phyloP scores from a whole-genome alignment of 805 yeast genomes.

The Hanseniaspora thailandica region DNA sequence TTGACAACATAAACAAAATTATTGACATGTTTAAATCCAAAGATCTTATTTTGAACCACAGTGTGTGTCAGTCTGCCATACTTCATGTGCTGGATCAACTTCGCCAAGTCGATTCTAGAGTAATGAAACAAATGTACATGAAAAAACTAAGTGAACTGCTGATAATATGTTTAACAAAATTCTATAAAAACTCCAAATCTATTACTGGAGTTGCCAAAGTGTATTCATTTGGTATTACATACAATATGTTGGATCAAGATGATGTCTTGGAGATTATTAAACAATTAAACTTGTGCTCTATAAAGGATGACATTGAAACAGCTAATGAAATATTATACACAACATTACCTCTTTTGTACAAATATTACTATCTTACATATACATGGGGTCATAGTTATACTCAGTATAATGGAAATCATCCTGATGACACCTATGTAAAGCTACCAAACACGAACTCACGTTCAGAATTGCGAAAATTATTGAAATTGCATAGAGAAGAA shows the following conservation, averaged over 20 bases:
- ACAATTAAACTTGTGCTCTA: background rate
- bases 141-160: background rate
- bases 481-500: background rate
- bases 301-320: background rate
- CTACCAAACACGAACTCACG: background rate
- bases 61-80: background rate
- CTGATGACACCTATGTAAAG: background rate
- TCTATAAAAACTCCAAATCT: background rate
- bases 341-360: slow-evolving; percentile 9
- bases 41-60: background rate
- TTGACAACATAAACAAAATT: background rate
- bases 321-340: background rate
- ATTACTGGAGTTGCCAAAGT: background rate
- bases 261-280: background rate
- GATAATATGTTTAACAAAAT: background rate
- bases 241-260: background rate
- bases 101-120: background rate
- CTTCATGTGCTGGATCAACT: background rate
- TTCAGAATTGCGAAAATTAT: background rate
- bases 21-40: background rate
- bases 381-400: background rate
- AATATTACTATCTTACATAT: slow-evolving; percentile 7
- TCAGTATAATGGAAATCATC: background rate
- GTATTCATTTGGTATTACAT: background rate
- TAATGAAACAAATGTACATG: background rate